phyloP scores from a whole-genome alignment of 345 rosid genomes.

The Microthlaspi erraticum region DNA sequence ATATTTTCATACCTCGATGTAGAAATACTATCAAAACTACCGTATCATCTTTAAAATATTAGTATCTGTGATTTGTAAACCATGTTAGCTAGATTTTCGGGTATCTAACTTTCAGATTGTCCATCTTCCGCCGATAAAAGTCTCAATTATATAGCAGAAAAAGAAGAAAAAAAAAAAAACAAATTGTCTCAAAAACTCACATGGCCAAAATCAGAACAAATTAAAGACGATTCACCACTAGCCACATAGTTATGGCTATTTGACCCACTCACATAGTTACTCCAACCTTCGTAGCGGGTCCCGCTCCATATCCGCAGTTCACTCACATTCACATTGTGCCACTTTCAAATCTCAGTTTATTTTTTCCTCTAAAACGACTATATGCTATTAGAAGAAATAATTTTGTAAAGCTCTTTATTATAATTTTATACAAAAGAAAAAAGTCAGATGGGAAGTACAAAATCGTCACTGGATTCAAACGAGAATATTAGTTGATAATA shows the following conservation, averaged over 20 bases:
- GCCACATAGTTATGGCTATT: conserved; percentile 33
- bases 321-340: conserved; percentile 32
- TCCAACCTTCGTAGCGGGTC: conserved; percentile 17
- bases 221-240: conserved; percentile 24
- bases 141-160: background rate
- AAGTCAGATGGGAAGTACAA: conserved; percentile 39
- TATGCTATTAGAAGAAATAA: conserved; percentile 26
- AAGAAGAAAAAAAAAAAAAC: background rate
- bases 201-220: conserved; percentile 33
- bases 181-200: conserved; percentile 22
- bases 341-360: conserved; percentile 2
- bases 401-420: background rate
- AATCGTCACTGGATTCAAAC: conserved; percentile 32
- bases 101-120: conserved; percentile 2
- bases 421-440: background rate
- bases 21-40: no score
- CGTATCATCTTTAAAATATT: no score
- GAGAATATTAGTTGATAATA: conserved; percentile 39
- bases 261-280: conserved; percentile 32
- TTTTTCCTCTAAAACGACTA: conserved; percentile 9
- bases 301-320: conserved; percentile 22
- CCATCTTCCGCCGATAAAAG: conserved; percentile 17
- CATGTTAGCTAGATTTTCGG: conserved; percentile 15
- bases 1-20: no score
- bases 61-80: no score